Evolutionary conservation across 164 flowering plant species (phyloP).

Genomic region (Warburgia ugandensis): DNA sequence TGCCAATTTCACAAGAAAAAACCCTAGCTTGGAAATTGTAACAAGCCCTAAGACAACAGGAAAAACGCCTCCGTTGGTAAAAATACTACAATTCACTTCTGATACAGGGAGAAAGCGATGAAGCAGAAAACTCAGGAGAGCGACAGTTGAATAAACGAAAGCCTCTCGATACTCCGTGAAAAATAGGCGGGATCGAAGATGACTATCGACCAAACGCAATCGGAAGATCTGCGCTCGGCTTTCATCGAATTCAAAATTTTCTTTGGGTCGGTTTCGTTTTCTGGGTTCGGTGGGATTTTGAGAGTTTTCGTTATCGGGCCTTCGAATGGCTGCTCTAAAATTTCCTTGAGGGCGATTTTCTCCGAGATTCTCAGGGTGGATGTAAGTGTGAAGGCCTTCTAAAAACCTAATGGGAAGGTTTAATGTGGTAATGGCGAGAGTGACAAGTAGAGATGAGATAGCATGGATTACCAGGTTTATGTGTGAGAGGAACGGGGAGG

Average conservation of each 20-base stretch:
- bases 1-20: slow-evolving; percentile 35
- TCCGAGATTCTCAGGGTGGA: slow-evolving; percentile 61
- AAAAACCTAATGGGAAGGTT: slow-evolving; percentile 52
- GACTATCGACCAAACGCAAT: slow-evolving; percentile 53
- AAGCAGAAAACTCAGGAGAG: slow-evolving; percentile 37
- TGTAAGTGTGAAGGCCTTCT: slow-evolving; percentile 61
- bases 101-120: slow-evolving; percentile 26
- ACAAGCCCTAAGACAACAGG: slow-evolving; percentile 43
- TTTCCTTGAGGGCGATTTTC: slow-evolving; percentile 21
- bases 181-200: slow-evolving; percentile 51
- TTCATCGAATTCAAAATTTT: slow-evolving; percentile 74
- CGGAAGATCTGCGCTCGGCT: slow-evolving; percentile 94
- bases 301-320: slow-evolving; percentile 32
- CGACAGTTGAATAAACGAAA: slow-evolving; percentile 34
- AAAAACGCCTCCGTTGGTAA: slow-evolving; percentile 39
- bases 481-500: slow-evolving; percentile 20
- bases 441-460: slow-evolving; percentile 29
- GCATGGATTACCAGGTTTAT: slow-evolving; percentile 35
- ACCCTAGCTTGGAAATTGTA: slow-evolving; percentile 27
- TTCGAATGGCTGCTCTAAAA: slow-evolving; percentile 55
- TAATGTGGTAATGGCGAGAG: slow-evolving; percentile 42
- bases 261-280: slow-evolving; percentile 50
- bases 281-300: slow-evolving; percentile 21
- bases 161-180: slow-evolving; percentile 36
- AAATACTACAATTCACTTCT: slow-evolving; percentile 24